Base-by-base conservation (phyloP, 768 basidiomycete species). In the Clavaria fumosa region DNA sequence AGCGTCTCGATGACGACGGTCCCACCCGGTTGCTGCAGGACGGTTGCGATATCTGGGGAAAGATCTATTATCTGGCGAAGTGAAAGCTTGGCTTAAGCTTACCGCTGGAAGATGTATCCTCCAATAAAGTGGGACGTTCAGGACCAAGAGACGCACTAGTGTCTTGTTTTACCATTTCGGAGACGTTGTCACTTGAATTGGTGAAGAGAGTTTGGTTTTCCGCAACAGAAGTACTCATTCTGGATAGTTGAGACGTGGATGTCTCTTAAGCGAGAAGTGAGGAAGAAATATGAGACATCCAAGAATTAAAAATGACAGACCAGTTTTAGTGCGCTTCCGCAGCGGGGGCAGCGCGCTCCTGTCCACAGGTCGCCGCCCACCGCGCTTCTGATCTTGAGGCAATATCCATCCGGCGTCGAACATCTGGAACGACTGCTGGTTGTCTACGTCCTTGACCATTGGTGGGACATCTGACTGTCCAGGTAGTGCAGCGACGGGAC, bases 381-480 rank as follows among this genome's bases (percentile, higher is more conserved):
- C 69, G 22, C 88, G 67, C 45, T 72, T 69, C 36, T 74, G 69
- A 23, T 79, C 82, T 2, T 73, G 62, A 17, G 85, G 82, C 10
- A 91, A 57, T 5, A 93, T 84, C 88, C 86, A 91, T 1, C 89
- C 89, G 17, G 65, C 62, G 41, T 95, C 78, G 58, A 93, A 93
- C 58, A 78, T 56, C 50, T 63, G 70, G 63, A 93, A 95, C 14
- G 77, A 78, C 30, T 69, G 69, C 38, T 71, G 68, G 30, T 69
- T 66, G 50, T 79, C 80, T 22, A 91, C 72, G 28, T 75, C 63
- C n/a, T 75, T 67, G 2, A 85, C 76, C 38, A 81, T 58, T 18
- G 69, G 64, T 3, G 77, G 69, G 2, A 64, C 50, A 2, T 63
- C 62, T 10, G 61, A 44, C 28, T 47, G 50, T 5, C 41, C 45